phyloP scores from a whole-genome alignment of 1,284 basidiomycete species.

The Microbotryomycetes sp. region DNA sequence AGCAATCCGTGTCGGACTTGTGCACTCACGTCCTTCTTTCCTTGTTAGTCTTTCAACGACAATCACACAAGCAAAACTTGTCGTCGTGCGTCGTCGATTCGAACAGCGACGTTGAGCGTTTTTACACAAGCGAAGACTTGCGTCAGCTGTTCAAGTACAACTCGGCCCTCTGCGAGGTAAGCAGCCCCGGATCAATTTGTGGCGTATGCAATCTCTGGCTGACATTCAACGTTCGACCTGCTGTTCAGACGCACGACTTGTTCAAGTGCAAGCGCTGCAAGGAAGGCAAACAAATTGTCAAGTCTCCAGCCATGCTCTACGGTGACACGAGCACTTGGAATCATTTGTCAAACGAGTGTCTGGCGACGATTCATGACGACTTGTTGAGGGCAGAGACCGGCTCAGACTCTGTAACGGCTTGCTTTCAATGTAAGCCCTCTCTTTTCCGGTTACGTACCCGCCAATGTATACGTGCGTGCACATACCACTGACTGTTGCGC shows the following conservation, averaged over 20 bases:
- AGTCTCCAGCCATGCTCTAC: conserved; percentile 79
- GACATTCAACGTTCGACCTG: not conserved
- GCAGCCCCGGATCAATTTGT: not conserved
- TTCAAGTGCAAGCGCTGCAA: conserved; percentile 97
- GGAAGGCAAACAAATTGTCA: conserved; percentile 74
- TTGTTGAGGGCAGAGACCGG: conserved; percentile 84
- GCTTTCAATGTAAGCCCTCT: conserved; percentile 39
- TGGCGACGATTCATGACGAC: conserved; percentile 91
- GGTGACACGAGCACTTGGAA: conserved; percentile 99
- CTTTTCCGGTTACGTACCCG: not conserved
- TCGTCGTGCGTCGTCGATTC: conserved; percentile 97
- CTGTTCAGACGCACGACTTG: conserved; percentile 81
- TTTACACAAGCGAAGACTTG: conserved; percentile 85
- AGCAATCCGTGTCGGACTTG: not conserved
- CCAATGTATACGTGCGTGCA: not conserved
- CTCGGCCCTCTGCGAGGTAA: conserved; percentile 11
- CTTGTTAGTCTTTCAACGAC: conserved; percentile 33
- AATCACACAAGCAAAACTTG: conserved; percentile 87
- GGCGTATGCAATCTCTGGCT: not conserved
- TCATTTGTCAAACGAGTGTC: conserved; percentile 81
- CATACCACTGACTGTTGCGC: not conserved
- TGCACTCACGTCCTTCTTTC: not conserved
- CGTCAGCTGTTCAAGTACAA: conserved; percentile 90
- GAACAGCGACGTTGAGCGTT: conserved; percentile 88
- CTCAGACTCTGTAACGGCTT: conserved; percentile 59